Base-by-base conservation (phyloP, 2,329 filamentous ascomycete species). In the Leptographium procerum region DNA sequence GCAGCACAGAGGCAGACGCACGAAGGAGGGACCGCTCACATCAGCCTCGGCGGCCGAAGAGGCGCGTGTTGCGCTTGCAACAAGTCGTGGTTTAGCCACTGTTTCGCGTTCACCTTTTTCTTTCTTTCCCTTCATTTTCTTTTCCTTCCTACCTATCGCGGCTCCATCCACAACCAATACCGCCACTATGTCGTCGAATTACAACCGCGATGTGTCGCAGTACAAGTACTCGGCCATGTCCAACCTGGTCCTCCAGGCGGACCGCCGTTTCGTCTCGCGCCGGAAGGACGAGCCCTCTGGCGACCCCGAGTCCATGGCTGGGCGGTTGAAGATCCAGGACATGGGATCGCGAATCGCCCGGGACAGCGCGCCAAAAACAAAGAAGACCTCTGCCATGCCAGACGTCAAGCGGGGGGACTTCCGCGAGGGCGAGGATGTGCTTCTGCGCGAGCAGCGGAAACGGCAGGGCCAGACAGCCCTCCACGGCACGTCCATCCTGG, bases 191-290 rank as follows among this genome's bases (percentile, higher is more conserved):
- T 81, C 87, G 73, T 55, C 59, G 47, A 88, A 86, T 72, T 79
- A 83, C 72, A 79, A 86, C 69, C 83, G 83, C 74, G 84, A 94
- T 87, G 88, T 95, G 69, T 91, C 90, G 74, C 91, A 96, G 76
- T 96, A 95, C 83, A 96, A 96, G 76, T 96, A 96, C 83, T 91
- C 91, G 85, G 91, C 89, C 73, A 97, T 99, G 94, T 99, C 94
- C 77, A 99, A 99, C 85, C 87, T 99, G 90, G 94, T 99, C 71
- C 89, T 99, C 84, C 94, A 99, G 88, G 91, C 91, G 77, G 94
- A 99, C 79, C 87, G 91, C 76, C 87, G 94, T 67, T 97, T 99
- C 71, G 87, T 95, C 67, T 90, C 90, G 64, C 86, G 94, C 71
- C 86, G 91, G 68, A 91, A 86, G 66, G 92, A 99, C 74, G 95